These are phyloP conservation scores for Fusarium verrucosum DNA, from an alignment of 2,329 filamentous ascomycete genomes.

Conservation along the genomic window DNA sequence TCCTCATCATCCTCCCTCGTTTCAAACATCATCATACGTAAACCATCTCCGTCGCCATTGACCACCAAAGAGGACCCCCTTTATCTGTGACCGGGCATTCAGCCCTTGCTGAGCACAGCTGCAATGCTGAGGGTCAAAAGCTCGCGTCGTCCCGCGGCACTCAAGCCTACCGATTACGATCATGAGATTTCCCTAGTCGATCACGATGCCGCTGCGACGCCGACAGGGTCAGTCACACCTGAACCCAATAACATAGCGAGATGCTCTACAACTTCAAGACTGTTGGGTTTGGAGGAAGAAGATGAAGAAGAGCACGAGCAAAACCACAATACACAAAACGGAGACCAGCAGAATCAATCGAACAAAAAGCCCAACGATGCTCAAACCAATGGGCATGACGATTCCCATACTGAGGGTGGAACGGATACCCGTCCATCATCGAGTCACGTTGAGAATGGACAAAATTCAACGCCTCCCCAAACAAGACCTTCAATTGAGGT, in stretches of 20 bases:
- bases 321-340: not conserved
- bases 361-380: conserved; percentile 20
- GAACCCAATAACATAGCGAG: conserved; percentile 34
- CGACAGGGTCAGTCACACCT: conserved; percentile 28
- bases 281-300: conserved; percentile 37
- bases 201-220: conserved; percentile 50
- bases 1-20: not conserved
- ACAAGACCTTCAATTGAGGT: conserved; percentile 49
- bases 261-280: conserved; percentile 40
- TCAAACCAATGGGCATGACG: conserved; percentile 12
- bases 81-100: conserved; percentile 20
- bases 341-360: conserved; percentile 4
- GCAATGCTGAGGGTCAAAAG: conserved; percentile 53
- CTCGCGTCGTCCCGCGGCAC: conserved; percentile 63
- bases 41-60: not conserved
- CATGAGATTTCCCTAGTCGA: conserved; percentile 78
- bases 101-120: conserved; percentile 24
- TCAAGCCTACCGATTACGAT: conserved; percentile 71
- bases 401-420: conserved; percentile 24
- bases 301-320: conserved; percentile 12
- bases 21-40: conserved; percentile 9
- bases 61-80: conserved; percentile 2
- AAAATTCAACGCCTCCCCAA: conserved; percentile 29
- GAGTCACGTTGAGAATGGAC: conserved; percentile 9
- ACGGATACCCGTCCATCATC: conserved; percentile 4